Conservation (phyloP, 805 yeast species). For the Maudiozyma pseudohumilis region DNA sequence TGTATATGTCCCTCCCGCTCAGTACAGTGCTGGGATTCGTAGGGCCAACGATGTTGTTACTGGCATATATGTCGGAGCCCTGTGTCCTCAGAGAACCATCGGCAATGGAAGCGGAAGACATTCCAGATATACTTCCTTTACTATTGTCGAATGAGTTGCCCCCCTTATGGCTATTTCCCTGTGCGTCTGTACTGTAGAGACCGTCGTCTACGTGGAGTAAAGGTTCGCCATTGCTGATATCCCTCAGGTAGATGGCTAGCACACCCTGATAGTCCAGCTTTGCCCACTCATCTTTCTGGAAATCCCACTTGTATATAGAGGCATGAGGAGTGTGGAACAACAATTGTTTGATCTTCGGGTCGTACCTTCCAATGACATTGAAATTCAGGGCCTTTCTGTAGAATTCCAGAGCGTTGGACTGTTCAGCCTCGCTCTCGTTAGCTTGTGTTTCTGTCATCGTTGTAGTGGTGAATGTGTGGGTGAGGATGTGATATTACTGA, state of each 20-base stretch:
- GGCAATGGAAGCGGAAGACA: slow-evolving; percentile 1
- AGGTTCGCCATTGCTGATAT: slow-evolving; percentile 18
- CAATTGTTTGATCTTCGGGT: slow-evolving; percentile 58
- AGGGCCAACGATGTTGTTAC: slow-evolving; percentile 1
- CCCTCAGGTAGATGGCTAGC: slow-evolving; percentile 52
- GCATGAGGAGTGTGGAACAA: slow-evolving; percentile 63
- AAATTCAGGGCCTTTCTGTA: slow-evolving; percentile 61
- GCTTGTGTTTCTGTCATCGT: background rate
- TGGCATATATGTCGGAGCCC: background rate
- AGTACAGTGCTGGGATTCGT: slow-evolving; percentile 13
- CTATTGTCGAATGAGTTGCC: slow-evolving; percentile 11
- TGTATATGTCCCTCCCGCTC: slow-evolving; percentile 35
- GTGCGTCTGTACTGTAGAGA: slow-evolving; percentile 2
- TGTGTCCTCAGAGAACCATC: background rate
- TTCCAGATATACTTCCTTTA: slow-evolving; percentile 2
- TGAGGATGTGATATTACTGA: too few species aligned
- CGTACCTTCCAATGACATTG: slow-evolving; percentile 70
- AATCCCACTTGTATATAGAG: slow-evolving; percentile 56
- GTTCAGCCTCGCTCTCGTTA: background rate
- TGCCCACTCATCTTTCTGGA: slow-evolving; percentile 52
- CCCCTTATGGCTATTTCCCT: slow-evolving; percentile 2
- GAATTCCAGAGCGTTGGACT: slow-evolving; percentile 34
- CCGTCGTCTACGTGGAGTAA: slow-evolving; percentile 11
- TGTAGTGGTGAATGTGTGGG: too few species aligned
- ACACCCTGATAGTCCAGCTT: slow-evolving; percentile 65